A percentile compares a stretch with the other conserved stretches of the same genome.
phyloP scores from a whole-genome alignment of 2,329 filamentous ascomycete species.

The Aspergillus ibericus region DNA sequence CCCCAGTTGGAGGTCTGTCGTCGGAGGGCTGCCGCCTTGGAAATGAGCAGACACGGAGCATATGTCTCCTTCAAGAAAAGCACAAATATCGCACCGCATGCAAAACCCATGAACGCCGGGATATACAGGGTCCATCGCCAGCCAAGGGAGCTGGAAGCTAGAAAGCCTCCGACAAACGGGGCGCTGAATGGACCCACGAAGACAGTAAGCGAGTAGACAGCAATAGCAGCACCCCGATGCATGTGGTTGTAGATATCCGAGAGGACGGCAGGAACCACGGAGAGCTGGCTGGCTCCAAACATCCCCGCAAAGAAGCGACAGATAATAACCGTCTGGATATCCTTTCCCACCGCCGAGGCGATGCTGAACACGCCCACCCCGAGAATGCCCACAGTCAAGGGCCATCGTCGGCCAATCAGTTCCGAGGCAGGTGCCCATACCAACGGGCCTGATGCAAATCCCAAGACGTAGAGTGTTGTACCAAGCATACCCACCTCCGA shows the following conservation, averaged over 20 bases:
- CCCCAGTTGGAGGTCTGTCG: conserved; percentile 56
- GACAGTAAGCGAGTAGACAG: conserved; percentile 52
- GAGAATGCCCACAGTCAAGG: conserved; percentile 44
- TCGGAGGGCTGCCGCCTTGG: conserved; percentile 52
- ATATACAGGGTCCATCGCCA: conserved; percentile 54
- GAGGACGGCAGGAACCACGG: conserved; percentile 45
- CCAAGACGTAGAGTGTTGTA: conserved; percentile 49
- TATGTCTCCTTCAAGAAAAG: conserved; percentile 54
- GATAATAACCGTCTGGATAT: conserved; percentile 42
- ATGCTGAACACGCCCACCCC: conserved; percentile 47
- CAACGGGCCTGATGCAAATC: conserved; percentile 53
- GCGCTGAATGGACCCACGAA: conserved; percentile 54
- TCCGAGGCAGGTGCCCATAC: conserved; percentile 64
- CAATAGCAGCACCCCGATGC: conserved; percentile 44
- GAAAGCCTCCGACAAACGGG: conserved; percentile 57
- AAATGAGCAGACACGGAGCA: conserved; percentile 52
- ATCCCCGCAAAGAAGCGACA: conserved; percentile 49
- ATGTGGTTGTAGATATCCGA: conserved; percentile 56
- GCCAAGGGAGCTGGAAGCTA: conserved; percentile 49
- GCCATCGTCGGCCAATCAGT: conserved; percentile 56
- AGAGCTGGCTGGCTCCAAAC: conserved; percentile 45
- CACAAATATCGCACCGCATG: conserved; percentile 32
- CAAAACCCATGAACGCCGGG: conserved; percentile 51
- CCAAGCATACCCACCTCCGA: conserved; percentile 45
- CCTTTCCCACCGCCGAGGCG: conserved; percentile 42